These are phyloP conservation scores for Beta macrorhiza DNA, from an alignment of 179 eudicot genomes.

Conservation along the genomic window DNA sequence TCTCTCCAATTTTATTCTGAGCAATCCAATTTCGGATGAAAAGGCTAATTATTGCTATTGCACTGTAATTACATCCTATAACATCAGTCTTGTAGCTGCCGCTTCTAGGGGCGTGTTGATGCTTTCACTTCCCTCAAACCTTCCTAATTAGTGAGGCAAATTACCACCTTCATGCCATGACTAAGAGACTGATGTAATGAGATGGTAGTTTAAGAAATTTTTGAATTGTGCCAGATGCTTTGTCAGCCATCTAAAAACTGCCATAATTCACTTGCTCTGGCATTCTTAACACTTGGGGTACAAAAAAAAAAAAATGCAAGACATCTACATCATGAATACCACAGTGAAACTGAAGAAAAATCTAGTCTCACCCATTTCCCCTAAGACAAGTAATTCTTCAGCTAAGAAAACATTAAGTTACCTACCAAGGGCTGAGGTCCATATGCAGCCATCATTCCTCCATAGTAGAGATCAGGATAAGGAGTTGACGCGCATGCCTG, in stretches of 20 bases:
- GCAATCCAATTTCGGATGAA: neutral
- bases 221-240: neutral
- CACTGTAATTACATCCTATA: neutral
- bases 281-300: neutral
- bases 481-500: conserved; percentile 80
- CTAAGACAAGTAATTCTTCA: neutral
- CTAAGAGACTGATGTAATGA: neutral
- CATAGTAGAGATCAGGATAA: conserved; percentile 73
- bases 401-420: conserved; percentile 11
- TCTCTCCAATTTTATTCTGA: neutral
- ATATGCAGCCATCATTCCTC: conserved; percentile 82
- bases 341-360: neutral
- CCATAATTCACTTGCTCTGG: neutral
- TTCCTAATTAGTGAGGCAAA: neutral
- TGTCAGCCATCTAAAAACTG: neutral
- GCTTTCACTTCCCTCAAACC: neutral
- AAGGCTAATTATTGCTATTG: neutral
- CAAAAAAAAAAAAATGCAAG: neutral
- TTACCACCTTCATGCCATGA: neutral
- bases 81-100: neutral
- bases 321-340: neutral
- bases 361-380: neutral
- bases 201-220: neutral
- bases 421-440: conserved; percentile 83
- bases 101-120: neutral